These are phyloP conservation scores for Penicillium sp. DNA, from an alignment of 2,329 filamentous ascomycete genomes.

Conservation along the genomic window DNA sequence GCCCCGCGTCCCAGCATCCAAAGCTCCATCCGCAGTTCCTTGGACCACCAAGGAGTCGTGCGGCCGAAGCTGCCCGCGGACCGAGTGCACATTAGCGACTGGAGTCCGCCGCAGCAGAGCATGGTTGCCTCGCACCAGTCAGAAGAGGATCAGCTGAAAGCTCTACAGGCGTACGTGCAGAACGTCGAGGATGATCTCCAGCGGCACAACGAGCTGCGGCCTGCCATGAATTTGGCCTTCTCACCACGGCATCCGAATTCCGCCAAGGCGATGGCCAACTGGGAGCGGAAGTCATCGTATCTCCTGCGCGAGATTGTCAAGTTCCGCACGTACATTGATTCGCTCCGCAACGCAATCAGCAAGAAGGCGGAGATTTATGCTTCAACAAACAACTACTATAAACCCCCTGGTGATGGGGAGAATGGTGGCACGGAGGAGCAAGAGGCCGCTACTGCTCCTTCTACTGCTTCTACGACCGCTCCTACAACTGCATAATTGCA, in stretches of 20 bases:
- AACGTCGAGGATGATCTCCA: slow-evolving; percentile 84
- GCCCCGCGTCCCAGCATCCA: slow-evolving; percentile 56
- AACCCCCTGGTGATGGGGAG: background rate
- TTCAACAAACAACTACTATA: slow-evolving; percentile 2
- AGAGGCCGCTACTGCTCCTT: background rate
- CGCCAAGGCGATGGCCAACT: slow-evolving; percentile 86
- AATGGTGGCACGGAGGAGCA: background rate
- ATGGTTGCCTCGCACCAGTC: slow-evolving; percentile 78
- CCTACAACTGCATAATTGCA: background rate
- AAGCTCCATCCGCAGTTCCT: slow-evolving; percentile 64
- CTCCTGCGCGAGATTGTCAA: slow-evolving; percentile 93
- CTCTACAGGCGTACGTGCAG: slow-evolving; percentile 75
- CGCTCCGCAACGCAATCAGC: slow-evolving; percentile 68
- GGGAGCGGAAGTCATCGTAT: slow-evolving; percentile 94
- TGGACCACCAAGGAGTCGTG: slow-evolving; percentile 67
- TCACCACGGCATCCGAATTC: slow-evolving; percentile 81
- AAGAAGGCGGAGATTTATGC: slow-evolving; percentile 68
- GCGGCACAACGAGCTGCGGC: slow-evolving; percentile 83
- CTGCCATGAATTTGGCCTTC: slow-evolving; percentile 86
- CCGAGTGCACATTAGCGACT: slow-evolving; percentile 79
- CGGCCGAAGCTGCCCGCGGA: slow-evolving; percentile 78
- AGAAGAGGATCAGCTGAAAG: slow-evolving; percentile 78
- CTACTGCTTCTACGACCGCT: background rate
- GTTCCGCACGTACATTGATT: slow-evolving; percentile 92
- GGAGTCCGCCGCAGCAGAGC: slow-evolving; percentile 85